phyloP scores from a whole-genome alignment of 2,329 filamentous ascomycete genomes.

The Scytalidium lignicola region DNA sequence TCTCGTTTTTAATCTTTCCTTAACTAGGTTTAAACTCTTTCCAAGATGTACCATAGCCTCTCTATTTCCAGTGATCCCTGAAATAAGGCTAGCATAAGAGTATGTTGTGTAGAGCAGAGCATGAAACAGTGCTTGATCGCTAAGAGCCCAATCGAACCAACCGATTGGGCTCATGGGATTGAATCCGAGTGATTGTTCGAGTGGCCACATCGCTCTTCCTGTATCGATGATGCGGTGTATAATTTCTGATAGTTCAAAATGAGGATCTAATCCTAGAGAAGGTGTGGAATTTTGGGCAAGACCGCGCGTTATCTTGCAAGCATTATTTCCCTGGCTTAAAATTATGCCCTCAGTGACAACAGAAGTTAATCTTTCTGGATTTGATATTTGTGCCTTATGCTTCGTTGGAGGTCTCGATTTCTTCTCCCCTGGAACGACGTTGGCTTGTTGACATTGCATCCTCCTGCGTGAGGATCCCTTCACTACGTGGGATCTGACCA shows the following conservation, averaged over 20 bases:
- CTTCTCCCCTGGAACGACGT: too few relatives aligned
- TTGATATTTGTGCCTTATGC: too few relatives aligned
- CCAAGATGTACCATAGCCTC: slow-evolving; percentile 7
- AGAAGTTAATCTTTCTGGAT: too few relatives aligned
- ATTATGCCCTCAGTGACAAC: too few relatives aligned
- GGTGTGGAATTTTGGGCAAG: too few relatives aligned
- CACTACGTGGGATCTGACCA: slow-evolving; percentile 8
- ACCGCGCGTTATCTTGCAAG: too few relatives aligned
- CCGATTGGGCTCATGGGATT: slow-evolving; percentile 5
- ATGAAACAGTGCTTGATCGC: slow-evolving; percentile 7
- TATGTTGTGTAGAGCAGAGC: slow-evolving; percentile 7
- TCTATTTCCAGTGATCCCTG: slow-evolving; percentile 1
- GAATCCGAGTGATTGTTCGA: slow-evolving; percentile 3
- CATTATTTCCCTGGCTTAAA: too few relatives aligned
- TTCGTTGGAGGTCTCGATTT: too few relatives aligned
- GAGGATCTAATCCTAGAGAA: slow-evolving; percentile 5
- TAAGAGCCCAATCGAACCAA: slow-evolving; percentile 7
- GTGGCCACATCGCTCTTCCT: slow-evolving; percentile 9
- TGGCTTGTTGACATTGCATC: slow-evolving; percentile 1
- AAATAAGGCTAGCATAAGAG: slow-evolving; percentile 5
- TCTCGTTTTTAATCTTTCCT: slow-evolving; percentile 1
- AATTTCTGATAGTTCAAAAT: slow-evolving; percentile 6
- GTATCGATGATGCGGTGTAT: slow-evolving; percentile 6
- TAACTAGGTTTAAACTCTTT: slow-evolving; percentile 6
- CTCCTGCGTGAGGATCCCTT: slow-evolving; percentile 6